These are phyloP conservation scores for Friedmanniomyces simplex DNA, from an alignment of 495 filamentous ascomycete species.

Conservation along the genomic window DNA sequence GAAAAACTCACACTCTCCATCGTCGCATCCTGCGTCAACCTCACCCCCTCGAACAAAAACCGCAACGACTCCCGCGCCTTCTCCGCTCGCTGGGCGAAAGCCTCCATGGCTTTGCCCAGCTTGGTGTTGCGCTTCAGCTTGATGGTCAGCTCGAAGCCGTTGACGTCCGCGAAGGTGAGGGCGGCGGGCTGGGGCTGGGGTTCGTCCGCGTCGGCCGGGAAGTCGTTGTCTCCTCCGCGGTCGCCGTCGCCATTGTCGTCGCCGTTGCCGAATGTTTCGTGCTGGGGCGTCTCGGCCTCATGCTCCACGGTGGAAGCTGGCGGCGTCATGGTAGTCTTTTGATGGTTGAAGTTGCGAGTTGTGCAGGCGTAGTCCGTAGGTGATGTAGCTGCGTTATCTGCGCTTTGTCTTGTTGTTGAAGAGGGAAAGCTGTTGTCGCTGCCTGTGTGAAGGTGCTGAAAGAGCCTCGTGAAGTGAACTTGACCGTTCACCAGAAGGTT, in stretches of 20 bases:
- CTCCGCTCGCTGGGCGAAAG: neutral
- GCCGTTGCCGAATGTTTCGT: neutral
- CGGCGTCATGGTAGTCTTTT: neutral
- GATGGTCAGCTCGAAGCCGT: constrained; percentile 1
- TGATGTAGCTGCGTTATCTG: too few species aligned
- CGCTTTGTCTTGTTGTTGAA: too few species aligned
- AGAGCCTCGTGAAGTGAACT: neutral
- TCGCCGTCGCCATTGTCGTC: neutral
- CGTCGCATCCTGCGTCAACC: neutral
- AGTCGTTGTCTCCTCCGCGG: neutral
- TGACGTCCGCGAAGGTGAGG: neutral
- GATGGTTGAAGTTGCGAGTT: too few species aligned
- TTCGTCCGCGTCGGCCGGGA: neutral
- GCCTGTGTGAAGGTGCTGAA: neutral
- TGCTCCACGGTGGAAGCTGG: neutral
- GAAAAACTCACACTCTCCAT: neutral
- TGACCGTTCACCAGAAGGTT: neutral
- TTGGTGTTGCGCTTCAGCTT: constrained; percentile 5
- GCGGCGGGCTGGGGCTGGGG: neutral
- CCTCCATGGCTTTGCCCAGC: constrained; percentile 12
- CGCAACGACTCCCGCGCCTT: neutral
- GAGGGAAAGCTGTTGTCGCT: neutral
- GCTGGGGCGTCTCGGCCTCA: neutral
- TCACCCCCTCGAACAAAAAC: constrained; percentile 10
- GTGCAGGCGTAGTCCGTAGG: too few species aligned